Percentiles rank a stretch among this genome's conserved stretches.
phyloP scores from a whole-genome alignment of 305 asterid genomes.

The Andrographis paniculata region DNA sequence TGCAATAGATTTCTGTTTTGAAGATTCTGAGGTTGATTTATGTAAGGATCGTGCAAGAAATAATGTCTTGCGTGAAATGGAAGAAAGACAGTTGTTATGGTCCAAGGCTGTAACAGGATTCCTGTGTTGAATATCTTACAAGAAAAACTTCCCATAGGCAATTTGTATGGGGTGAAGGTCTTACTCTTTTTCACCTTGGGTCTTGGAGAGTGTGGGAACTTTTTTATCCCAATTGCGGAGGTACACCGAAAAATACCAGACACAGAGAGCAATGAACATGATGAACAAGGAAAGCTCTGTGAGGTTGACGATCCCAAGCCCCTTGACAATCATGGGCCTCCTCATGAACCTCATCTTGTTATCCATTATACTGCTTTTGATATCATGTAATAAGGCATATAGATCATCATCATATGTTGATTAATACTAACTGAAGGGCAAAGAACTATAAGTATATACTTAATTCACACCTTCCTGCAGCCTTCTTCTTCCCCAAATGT shows the following conservation, averaged over 20 bases:
- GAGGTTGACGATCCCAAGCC: slow-evolving; percentile 62
- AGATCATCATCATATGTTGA: not conserved
- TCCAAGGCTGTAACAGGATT: too few relatives aligned
- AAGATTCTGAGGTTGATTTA: too few relatives aligned
- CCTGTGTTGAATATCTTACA: not conserved
- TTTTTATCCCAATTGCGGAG: slow-evolving; percentile 52
- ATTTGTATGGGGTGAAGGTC: slow-evolving; percentile 6
- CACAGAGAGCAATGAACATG: slow-evolving; percentile 62
- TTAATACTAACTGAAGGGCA: not conserved
- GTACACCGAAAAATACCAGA: slow-evolving; percentile 69
- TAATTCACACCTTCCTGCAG: slow-evolving; percentile 23
- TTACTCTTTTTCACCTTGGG: slow-evolving; percentile 63
- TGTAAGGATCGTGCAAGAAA: too few relatives aligned
- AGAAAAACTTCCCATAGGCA: too few relatives aligned
- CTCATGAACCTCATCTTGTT: slow-evolving; percentile 36
- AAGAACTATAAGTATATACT: not conserved
- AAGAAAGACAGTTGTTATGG: too few relatives aligned
- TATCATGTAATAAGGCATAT: slow-evolving; percentile 9
- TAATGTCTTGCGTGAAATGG: not conserved
- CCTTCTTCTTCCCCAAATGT: slow-evolving; percentile 52
- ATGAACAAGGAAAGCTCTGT: slow-evolving; percentile 53
- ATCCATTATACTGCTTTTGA: slow-evolving; percentile 14
- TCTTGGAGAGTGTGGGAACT: slow-evolving; percentile 28
- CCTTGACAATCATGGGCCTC: slow-evolving; percentile 60
- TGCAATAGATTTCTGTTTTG: too few relatives aligned